These are phyloP conservation scores for Ogataea wickerhamii DNA, from an alignment of 805 yeast genomes.

Conservation along the genomic window DNA sequence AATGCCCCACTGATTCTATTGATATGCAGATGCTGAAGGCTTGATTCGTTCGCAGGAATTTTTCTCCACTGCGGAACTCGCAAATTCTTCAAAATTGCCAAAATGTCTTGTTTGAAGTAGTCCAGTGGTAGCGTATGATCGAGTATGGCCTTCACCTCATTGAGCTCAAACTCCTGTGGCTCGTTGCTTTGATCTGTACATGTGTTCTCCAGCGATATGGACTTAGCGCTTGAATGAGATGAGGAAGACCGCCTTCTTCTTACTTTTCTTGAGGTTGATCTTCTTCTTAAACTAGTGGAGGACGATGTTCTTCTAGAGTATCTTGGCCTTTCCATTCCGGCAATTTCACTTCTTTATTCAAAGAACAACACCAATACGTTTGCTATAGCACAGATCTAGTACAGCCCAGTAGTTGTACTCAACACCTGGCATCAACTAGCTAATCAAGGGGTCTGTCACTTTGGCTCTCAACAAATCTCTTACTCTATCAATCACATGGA, in stretches of 20 bases:
- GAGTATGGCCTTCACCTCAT: conserved; percentile 48
- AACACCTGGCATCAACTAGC: too few species aligned
- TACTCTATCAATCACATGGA: too few species aligned
- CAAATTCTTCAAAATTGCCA: conserved; percentile 59
- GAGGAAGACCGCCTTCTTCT: conserved; percentile 24
- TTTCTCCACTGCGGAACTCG: conserved; percentile 78
- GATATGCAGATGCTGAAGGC: conserved; percentile 46
- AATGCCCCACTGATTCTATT: conserved; percentile 85
- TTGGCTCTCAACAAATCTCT: too few species aligned
- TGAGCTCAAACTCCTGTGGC: conserved; percentile 13
- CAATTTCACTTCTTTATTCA: too few species aligned
- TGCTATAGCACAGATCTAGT: too few species aligned
- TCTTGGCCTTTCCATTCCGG: conserved; percentile 24
- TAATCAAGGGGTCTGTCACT: too few species aligned
- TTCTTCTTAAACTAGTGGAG: conserved; percentile 17
- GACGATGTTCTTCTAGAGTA: conserved; percentile 20
- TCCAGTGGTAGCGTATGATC: conserved; percentile 80
- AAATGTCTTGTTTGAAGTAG: conserved; percentile 78
- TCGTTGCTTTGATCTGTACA: conserved; percentile 5
- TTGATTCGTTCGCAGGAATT: conserved; percentile 34
- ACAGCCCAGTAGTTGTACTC: too few species aligned
- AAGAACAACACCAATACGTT: too few species aligned
- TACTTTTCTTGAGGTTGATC: conserved; percentile 24
- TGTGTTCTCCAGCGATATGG: conserved; percentile 17
- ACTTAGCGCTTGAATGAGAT: conserved; percentile 19